Base-by-base conservation (phyloP, 805 yeast genomes). In the Yarrowia divulgata region DNA sequence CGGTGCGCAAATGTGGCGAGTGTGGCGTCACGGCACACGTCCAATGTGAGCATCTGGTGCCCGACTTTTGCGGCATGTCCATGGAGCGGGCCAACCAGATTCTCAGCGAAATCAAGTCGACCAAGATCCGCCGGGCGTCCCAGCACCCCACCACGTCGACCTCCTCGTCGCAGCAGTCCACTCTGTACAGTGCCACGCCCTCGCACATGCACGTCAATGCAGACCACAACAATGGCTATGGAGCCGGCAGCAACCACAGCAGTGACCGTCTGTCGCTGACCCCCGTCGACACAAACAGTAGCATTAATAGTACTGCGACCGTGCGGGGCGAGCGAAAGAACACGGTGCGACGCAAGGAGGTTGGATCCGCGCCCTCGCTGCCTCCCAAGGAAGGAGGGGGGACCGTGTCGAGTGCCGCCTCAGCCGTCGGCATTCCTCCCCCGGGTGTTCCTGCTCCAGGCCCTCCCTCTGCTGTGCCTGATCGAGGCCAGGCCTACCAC, bases 51-150 rank as follows among this genome's bases (percentile, higher is more conserved):
- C 97, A 93, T 75, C 82, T 93, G 74, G 98, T 95, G 29, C 99
- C 99, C 1, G 98, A 95, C 77, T 91, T 95, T 78, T 95, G 99
- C 83, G 99, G 99, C 70, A 94, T 95, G 97, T 85, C 97, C 2
- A 92, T 95, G 93, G 97, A 92, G 76, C 91, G 90, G 85, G 98
- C 98, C 3, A 93, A 92, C 75, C 90, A 90, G 78, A 92, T 95
- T 71, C 80, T 95, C 70, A 86, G 85, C 69, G 91, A 97, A 10
- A 93, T 94, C 76, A 89, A 90, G 76, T 85, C 89, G 50, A 88
- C 98, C 1, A 85, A 85, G 73, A 83, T 76, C 48, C 73, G 78
- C 23, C 77, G 77, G 71, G 75, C 70, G 64, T 73, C 70, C 19
- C 70, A 18, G 67, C 55, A 19, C 18, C 67, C 29, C n/a, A 35